phyloP scores from a whole-genome alignment of 169 alveolate genomes.

The Plasmodium cynomolgi region DNA sequence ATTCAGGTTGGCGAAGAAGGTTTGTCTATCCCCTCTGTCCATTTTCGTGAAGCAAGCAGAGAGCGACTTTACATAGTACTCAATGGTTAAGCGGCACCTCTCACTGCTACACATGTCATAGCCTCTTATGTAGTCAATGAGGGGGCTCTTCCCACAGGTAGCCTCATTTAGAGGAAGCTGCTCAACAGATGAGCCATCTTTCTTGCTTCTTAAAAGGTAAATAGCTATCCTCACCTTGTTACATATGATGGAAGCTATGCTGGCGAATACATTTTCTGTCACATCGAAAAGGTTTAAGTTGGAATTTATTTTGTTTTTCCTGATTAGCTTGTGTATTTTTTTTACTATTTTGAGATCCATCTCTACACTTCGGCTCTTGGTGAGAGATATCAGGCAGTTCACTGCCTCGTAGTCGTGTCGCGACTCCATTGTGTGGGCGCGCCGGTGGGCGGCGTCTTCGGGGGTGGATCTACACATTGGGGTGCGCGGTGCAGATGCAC shows the following conservation, averaged over 20 bases:
- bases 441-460: too few relatives aligned
- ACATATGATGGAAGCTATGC: constrained; percentile 11
- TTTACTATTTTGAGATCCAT: constrained; percentile 13
- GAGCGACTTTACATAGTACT: constrained; percentile 5
- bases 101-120: constrained; percentile 34
- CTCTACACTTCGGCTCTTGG: constrained; percentile 18
- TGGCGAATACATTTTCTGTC: constrained; percentile 13
- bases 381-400: constrained; percentile 2
- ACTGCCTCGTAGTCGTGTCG: not conserved
- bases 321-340: constrained; percentile 21
- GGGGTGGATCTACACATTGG: not conserved
- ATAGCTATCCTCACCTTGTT: constrained; percentile 31
- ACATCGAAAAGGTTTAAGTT: constrained; percentile 3
- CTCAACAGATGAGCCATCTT: not conserved
- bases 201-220: not conserved
- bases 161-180: not conserved
- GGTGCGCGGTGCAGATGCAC: not conserved
- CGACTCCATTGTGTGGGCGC: not conserved
- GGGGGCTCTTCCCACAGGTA: not conserved
- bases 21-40: not conserved
- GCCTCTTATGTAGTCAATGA: not conserved
- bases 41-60: not conserved
- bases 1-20: constrained; percentile 19
- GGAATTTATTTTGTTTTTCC: not conserved
- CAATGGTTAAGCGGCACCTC: constrained; percentile 19